Conservation (phyloP, 805 yeast genomes). For the Maudiozyma pseudohumilis region DNA sequence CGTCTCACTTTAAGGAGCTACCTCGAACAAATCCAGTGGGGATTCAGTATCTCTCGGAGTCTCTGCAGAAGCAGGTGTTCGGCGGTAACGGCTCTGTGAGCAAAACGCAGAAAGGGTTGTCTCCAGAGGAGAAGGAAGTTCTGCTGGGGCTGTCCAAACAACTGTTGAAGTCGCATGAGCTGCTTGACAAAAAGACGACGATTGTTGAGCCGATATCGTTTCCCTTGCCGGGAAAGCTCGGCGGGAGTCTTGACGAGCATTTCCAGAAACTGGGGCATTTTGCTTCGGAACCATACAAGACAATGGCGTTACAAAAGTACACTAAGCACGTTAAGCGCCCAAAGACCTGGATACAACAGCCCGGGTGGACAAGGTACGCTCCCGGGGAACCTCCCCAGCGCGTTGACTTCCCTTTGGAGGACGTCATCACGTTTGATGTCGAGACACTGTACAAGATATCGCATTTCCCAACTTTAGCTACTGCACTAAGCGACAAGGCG, state of each 20-base stretch:
- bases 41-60: conserved; percentile 60
- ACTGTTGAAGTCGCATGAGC: conserved; percentile 50
- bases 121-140: conserved; percentile 20
- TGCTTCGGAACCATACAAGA: conserved; percentile 50
- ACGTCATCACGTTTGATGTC: conserved; percentile 74
- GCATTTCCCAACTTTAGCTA: conserved; percentile 68
- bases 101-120: conserved; percentile 2
- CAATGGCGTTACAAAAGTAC: conserved; percentile 39
- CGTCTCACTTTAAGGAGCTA: conserved; percentile 23
- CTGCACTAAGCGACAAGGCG: conserved; percentile 64
- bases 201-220: conserved; percentile 49
- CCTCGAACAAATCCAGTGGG: conserved; percentile 70
- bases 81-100: conserved; percentile 17
- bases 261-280: conserved; percentile 59
- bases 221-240: conserved; percentile 63
- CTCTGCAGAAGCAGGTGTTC: conserved; percentile 53
- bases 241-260: conserved; percentile 71
- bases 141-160: conserved; percentile 46
- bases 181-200: conserved; percentile 68
- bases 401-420: conserved; percentile 64
- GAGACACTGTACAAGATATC: conserved; percentile 75
- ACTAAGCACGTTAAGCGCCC: conserved; percentile 35
- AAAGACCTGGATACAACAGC: conserved; percentile 40
- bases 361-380: conserved; percentile 80
- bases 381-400: conserved; percentile 40